phyloP scores from a whole-genome alignment of 331 rosid species.

The Telfairia occidentalis region DNA sequence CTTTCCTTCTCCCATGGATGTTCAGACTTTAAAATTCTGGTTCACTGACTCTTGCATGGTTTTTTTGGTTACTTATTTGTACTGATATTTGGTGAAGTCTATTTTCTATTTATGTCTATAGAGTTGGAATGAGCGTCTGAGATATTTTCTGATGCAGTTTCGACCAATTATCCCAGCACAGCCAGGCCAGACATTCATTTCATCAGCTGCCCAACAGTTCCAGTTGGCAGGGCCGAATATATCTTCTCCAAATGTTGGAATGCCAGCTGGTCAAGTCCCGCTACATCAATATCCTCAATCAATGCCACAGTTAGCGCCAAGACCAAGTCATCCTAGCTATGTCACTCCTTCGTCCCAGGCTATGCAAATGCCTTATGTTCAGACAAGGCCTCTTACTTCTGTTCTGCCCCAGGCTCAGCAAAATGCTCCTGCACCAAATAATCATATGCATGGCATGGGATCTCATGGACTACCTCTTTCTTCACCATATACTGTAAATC shows the following conservation, averaged over 20 bases:
- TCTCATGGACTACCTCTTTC: slow-evolving; percentile 55
- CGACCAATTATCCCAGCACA: slow-evolving; percentile 64
- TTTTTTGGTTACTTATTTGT: neutral
- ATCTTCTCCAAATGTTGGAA: slow-evolving; percentile 50
- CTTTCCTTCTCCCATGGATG: neutral
- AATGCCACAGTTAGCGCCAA: slow-evolving; percentile 61
- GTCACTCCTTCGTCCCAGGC: slow-evolving; percentile 51
- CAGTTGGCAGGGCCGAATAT: slow-evolving; percentile 59
- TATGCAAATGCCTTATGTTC: slow-evolving; percentile 53
- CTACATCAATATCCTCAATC: slow-evolving; percentile 72
- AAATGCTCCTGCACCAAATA: slow-evolving; percentile 43
- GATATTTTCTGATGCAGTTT: slow-evolving; percentile 37
- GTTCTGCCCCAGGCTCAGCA: slow-evolving; percentile 64
- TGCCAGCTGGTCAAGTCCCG: slow-evolving; percentile 55
- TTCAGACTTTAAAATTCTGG: neutral
- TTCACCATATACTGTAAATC: slow-evolving; percentile 60
- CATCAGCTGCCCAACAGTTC: slow-evolving; percentile 59
- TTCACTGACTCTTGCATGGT: neutral
- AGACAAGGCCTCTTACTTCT: slow-evolving; percentile 64
- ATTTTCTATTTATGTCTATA: neutral
- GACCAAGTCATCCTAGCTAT: slow-evolving; percentile 65
- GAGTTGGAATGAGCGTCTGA: neutral
- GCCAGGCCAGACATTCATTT: slow-evolving; percentile 61
- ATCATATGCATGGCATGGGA: slow-evolving; percentile 66
- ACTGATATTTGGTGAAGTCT: neutral